Evolutionary conservation across 345 rosid species (phyloP).

Genomic region (Salix udensis): DNA sequence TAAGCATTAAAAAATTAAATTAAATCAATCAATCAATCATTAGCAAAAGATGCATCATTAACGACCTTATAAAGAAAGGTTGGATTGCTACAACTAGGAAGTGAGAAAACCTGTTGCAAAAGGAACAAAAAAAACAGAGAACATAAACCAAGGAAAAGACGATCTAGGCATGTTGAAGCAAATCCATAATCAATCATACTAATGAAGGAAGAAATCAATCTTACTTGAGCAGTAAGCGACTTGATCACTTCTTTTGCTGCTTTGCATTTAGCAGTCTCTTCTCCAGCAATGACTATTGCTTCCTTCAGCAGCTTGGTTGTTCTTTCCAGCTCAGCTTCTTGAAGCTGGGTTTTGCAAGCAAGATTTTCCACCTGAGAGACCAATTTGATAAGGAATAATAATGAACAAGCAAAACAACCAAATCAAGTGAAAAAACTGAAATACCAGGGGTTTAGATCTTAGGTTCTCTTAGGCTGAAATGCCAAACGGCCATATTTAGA

Average conservation of each 20-base stretch:
- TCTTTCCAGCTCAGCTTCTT: slow-evolving; percentile 88
- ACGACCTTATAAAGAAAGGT: background rate
- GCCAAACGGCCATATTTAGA: background rate
- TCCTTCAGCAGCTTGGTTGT: slow-evolving; percentile 83
- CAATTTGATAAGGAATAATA: slow-evolving; percentile 20
- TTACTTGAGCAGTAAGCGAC: slow-evolving; percentile 96
- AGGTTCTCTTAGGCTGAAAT: background rate
- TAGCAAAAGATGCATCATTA: slow-evolving; percentile 16
- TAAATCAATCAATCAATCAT: background rate
- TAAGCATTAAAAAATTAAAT: slow-evolving; percentile 4
- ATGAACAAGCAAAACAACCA: slow-evolving; percentile 13
- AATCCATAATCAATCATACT: background rate
- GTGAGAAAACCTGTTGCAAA: background rate
- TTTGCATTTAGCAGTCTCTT: slow-evolving; percentile 89
- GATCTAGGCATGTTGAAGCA: background rate
- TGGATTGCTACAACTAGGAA: background rate
- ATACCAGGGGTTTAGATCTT: background rate
- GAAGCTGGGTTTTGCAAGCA: slow-evolving; percentile 70
- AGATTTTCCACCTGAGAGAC: slow-evolving; percentile 77
- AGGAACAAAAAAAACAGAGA: background rate
- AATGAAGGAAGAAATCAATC: slow-evolving; percentile 4
- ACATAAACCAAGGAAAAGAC: background rate
- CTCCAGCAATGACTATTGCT: slow-evolving; percentile 75
- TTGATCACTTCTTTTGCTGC: slow-evolving; percentile 99
- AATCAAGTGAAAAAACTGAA: background rate